phyloP scores from a whole-genome alignment of 83 land plant species.

The Picea engelmannii region DNA sequence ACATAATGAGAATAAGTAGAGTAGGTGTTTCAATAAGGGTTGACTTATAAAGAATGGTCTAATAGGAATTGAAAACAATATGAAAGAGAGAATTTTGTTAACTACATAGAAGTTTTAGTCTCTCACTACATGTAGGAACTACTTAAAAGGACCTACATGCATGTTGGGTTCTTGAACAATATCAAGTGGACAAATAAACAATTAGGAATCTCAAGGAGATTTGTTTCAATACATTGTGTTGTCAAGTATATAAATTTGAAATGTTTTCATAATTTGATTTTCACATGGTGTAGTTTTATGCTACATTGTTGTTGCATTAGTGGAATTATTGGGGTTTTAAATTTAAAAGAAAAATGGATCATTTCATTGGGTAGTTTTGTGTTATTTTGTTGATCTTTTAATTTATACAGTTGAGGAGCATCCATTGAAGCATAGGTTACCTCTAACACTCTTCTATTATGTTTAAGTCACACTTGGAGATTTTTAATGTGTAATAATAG shows the following conservation, averaged over 20 bases:
- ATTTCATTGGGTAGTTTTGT: neutral
- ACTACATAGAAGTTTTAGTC: neutral
- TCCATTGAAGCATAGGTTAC: neutral
- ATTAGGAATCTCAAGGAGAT: constrained; percentile 47
- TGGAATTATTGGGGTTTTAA: neutral
- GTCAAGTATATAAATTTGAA: neutral
- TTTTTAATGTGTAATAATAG: neutral
- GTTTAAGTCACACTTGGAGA: neutral
- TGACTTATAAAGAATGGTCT: too few relatives aligned
- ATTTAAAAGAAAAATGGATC: neutral
- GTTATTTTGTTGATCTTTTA: neutral
- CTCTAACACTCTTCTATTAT: neutral
- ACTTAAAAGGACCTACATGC: constrained; percentile 58
- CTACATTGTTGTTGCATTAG: neutral
- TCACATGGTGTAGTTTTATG: neutral
- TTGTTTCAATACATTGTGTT: constrained; percentile 19
- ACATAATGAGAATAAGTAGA: too few relatives aligned
- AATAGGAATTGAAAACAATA: too few relatives aligned
- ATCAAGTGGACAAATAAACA: constrained; percentile 44
- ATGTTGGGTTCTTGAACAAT: constrained; percentile 69
- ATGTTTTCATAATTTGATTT: too few relatives aligned
- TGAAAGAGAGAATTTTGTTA: too few relatives aligned
- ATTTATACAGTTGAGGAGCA: neutral
- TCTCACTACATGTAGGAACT: constrained; percentile 40
- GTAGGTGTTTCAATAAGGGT: too few relatives aligned